These are phyloP conservation scores for Spathaspora boniae DNA, from an alignment of 805 yeast genomes.

Conservation along the genomic window DNA sequence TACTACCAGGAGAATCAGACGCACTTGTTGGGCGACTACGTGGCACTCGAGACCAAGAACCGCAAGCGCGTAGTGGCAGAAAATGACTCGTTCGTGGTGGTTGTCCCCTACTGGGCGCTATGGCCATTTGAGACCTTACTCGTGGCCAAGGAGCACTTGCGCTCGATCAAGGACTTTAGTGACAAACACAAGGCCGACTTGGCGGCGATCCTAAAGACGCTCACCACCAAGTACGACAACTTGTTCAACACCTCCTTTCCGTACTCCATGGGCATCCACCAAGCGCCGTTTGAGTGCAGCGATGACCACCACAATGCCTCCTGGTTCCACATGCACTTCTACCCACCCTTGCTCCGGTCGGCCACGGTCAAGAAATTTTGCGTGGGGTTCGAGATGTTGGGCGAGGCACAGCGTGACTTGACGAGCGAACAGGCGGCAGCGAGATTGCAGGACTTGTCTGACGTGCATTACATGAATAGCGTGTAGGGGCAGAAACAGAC, in stretches of 20 bases:
- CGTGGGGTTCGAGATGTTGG: constrained; percentile 69
- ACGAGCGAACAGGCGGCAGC: constrained; percentile 67
- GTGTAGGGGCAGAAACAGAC: constrained; percentile 4
- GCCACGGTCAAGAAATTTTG: constrained; percentile 74
- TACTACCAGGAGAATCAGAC: constrained; percentile 40
- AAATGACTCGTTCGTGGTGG: constrained; percentile 61
- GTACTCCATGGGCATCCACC: constrained; percentile 80
- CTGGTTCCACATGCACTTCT: constrained; percentile 71
- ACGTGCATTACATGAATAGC: constrained; percentile 27
- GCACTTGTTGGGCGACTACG: constrained; percentile 63
- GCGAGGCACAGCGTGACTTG: constrained; percentile 68
- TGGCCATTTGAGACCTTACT: constrained; percentile 80
- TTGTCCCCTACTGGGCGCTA: constrained; percentile 79
- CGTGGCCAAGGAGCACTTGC: constrained; percentile 52
- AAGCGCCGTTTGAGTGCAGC: constrained; percentile 55
- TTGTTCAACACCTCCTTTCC: constrained; percentile 69
- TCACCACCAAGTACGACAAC: constrained; percentile 69
- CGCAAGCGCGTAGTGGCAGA: constrained; percentile 51
- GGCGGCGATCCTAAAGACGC: constrained; percentile 48
- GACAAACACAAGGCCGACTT: constrained; percentile 49
- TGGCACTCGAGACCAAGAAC: constrained; percentile 49
- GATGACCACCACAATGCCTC: constrained; percentile 39
- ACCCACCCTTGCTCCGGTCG: constrained; percentile 71
- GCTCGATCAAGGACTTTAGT: constrained; percentile 46
- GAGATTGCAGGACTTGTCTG: constrained; percentile 42